These are phyloP conservation scores for Penicillium macrosclerotiorum DNA, from an alignment of 495 filamentous ascomycete genomes.

Conservation along the genomic window DNA sequence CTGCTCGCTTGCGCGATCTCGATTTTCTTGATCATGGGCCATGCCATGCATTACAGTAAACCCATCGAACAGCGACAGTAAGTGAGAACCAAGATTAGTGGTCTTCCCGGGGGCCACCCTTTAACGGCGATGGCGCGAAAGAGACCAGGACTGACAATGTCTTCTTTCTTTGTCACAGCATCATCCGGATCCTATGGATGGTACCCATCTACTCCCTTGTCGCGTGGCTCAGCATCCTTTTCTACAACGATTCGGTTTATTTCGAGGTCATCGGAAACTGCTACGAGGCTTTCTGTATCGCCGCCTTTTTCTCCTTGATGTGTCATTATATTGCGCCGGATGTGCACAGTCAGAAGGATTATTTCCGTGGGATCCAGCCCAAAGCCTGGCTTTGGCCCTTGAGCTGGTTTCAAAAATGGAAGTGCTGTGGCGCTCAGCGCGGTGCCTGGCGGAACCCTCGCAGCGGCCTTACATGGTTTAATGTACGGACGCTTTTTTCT, in stretches of 20 bases:
- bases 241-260: conserved; percentile 79
- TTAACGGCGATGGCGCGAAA: background rate
- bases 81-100: conserved; percentile 19
- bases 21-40: conserved; percentile 62
- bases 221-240: conserved; percentile 72
- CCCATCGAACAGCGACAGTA: conserved; percentile 82
- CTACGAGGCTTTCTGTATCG: conserved; percentile 91
- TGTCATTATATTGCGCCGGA: conserved; percentile 80
- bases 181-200: conserved; percentile 91
- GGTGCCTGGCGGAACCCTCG: conserved; percentile 70
- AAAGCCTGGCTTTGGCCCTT: conserved; percentile 76
- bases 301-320: conserved; percentile 85
- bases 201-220: conserved; percentile 80
- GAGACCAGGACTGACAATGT: conserved; percentile 9
- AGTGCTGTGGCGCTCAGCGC: conserved; percentile 62
- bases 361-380: conserved; percentile 69
- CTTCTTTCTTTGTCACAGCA: conserved; percentile 51
- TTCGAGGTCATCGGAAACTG: conserved; percentile 79
- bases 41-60: conserved; percentile 80
- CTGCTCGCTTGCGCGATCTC: conserved; percentile 43
- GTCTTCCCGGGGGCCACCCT: background rate
- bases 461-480: conserved; percentile 92
- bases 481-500: no score
- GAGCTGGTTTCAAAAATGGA: conserved; percentile 59
- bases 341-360: conserved; percentile 83